A percentile compares a stretch with the other conserved stretches of the same genome.
Evolutionary conservation across 305 asterid species (phyloP).

Genomic region (Fraxinus albicans): DNA sequence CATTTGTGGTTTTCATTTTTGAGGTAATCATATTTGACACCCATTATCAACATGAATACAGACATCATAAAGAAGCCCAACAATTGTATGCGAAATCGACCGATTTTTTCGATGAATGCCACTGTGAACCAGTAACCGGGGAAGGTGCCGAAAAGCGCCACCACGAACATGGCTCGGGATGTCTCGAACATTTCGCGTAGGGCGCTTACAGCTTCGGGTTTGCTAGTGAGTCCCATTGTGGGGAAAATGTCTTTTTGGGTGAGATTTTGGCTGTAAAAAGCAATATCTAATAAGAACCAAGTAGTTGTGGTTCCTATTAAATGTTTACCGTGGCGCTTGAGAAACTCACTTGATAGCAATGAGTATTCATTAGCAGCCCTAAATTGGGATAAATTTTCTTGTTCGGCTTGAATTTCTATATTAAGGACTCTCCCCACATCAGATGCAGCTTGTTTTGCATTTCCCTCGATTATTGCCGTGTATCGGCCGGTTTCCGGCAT

Average conservation of each 20-base stretch:
- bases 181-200: constrained; percentile 55
- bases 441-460: constrained; percentile 58
- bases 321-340: constrained; percentile 48
- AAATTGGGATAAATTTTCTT: constrained; percentile 45
- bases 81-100: constrained; percentile 54
- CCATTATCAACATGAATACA: constrained; percentile 51
- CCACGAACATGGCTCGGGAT: constrained; percentile 58
- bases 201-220: constrained; percentile 33
- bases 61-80: constrained; percentile 71
- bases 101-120: constrained; percentile 52
- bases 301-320: constrained; percentile 51
- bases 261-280: constrained; percentile 58
- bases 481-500: constrained; percentile 79
- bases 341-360: constrained; percentile 45
- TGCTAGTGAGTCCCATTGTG: constrained; percentile 41
- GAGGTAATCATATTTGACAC: constrained; percentile 42
- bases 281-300: constrained; percentile 60
- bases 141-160: constrained; percentile 56
- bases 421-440: constrained; percentile 66
- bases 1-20: constrained; percentile 35
- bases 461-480: constrained; percentile 65
- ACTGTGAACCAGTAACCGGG: constrained; percentile 68
- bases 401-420: constrained; percentile 51
- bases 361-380: constrained; percentile 44
- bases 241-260: constrained; percentile 69